Evolutionary conservation across 768 basidiomycete genomes (phyloP).

Genomic region (Chiua virens): DNA sequence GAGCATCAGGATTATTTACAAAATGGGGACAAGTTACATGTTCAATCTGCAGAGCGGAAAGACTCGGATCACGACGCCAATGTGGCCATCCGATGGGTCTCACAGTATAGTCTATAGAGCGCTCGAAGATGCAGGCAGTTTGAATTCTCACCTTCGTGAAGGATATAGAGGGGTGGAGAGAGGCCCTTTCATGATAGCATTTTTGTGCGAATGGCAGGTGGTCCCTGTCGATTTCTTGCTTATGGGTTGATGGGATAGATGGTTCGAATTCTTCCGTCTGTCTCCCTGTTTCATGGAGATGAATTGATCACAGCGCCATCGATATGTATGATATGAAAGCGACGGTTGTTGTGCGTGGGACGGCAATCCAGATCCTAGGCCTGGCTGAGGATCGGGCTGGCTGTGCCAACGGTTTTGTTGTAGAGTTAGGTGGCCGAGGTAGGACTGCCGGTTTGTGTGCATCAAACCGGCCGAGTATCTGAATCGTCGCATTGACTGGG

Average conservation of each 20-base stretch:
- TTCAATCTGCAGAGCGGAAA: conserved; percentile 2
- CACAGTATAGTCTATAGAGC: too few relatives aligned
- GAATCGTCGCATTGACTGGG: background rate
- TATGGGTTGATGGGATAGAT: background rate
- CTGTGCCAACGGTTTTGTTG: too few relatives aligned
- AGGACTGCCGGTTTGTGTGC: background rate
- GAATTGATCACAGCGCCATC: conserved; percentile 12
- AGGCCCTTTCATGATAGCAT: conserved; percentile 3
- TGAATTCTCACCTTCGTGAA: conserved; percentile 8
- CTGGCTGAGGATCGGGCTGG: too few relatives aligned
- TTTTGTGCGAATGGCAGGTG: conserved; percentile 3
- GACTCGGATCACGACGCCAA: background rate
- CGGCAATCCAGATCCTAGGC: too few relatives aligned
- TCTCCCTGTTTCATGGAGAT: conserved; percentile 23
- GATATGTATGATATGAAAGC: background rate
- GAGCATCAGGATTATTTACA: conserved; percentile 2
- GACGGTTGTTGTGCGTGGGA: too few relatives aligned
- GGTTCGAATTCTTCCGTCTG: conserved; percentile 15
- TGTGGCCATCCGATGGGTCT: background rate
- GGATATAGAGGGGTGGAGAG: background rate
- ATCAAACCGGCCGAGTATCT: conserved; percentile 6
- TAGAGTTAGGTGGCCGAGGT: too few relatives aligned
- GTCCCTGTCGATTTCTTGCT: background rate
- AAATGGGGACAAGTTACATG: conserved; percentile 1
- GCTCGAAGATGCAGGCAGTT: too few relatives aligned